Base-by-base conservation (phyloP, 2,329 filamentous ascomycete species). In the Fusarium sublunatum region DNA sequence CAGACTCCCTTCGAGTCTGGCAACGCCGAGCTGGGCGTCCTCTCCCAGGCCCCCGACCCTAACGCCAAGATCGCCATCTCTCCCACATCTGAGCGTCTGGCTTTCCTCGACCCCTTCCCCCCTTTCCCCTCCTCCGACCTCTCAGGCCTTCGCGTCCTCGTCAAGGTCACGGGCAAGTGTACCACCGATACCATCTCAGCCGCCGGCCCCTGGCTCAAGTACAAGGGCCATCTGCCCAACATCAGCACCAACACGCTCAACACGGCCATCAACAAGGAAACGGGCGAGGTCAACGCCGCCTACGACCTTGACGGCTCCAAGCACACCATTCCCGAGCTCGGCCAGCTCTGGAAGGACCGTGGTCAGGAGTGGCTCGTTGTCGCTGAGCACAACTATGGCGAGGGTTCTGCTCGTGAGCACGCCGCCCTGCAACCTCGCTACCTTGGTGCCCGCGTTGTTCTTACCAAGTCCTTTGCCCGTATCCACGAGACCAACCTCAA, bases 151-250 rank as follows among this genome's bases (percentile, higher is more conserved):
- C 88, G 88, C 47, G 93, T 99, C 15, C 89, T 99, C 13, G 94
- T 96, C 83, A 98, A 98, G 80, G 90, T 98, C 67, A 91, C 93
- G 57, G 94, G 94, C 64, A 96, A 98, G 80, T 98, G 94, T 83
- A 98, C 94, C 53, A 98, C 94, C 26, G 94, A 98, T 79, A 97
- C 94, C 67, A 98, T 98, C 77, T 97, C 93, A 22, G 93, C 93
- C 5, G 93, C 93, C 2, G 93, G 93, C 3, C 93, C 93, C 11
- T 97, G 93, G 93, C 87, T 99, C 69, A 98, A 98, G 80, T 99
- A 98, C 87, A 98, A 98, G 84, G 95, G 95, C 63, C 95, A 99
- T 78, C 87, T 99, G 63, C 92, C 95, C 76, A 99, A 99, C 83
- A 99, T 99, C 77, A 91, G 89, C 70, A 92, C 92, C 74, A 99